phyloP scores from a whole-genome alignment of 176 grass and related monocot genomes.

The Sorghum bicolor region Sorghum_bicolor_NCBIv3 NC_012873.2:65709501-65710000 shows the following conservation, averaged over 20 bases:
- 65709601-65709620: no score
- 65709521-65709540: no score
- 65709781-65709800: background rate
- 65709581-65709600: no score
- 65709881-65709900: background rate
- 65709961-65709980: constrained; percentile 76
- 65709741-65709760: background rate
- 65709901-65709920: constrained; percentile 19
- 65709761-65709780: background rate
- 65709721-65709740: background rate
- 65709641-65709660: background rate
- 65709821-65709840: background rate
- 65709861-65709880: constrained; percentile 14
- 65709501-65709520: no score
- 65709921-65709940: constrained; percentile 60
- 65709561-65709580: no score
- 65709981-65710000: constrained; percentile 74
- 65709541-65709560: no score
- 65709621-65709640: no score
- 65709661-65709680: background rate
- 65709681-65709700: background rate
- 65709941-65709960: constrained; percentile 56
- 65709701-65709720: background rate
- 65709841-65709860: constrained; percentile 23
- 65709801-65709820: background rate